Conservation (phyloP, 2,329 filamentous ascomycete species). For the Neocatenulostroma microsporum region DNA sequence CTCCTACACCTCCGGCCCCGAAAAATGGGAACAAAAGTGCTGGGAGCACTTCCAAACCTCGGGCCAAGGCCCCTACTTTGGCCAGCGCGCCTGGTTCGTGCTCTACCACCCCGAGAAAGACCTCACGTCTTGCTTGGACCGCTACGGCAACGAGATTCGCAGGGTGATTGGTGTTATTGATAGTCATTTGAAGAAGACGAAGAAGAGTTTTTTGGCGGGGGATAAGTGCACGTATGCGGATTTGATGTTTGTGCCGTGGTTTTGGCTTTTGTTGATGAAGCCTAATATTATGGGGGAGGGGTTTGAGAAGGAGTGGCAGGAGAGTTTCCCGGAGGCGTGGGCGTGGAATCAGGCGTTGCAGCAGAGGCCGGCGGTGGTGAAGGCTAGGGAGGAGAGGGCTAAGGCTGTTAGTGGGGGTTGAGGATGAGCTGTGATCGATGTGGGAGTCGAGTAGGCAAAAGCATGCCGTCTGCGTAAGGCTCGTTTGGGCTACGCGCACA, state of each 20-base stretch:
- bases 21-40: conserved; percentile 22
- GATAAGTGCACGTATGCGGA: conserved; percentile 39
- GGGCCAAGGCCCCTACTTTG: conserved; percentile 31
- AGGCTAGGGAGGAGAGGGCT: conserved; percentile 20
- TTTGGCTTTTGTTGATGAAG: conserved; percentile 18
- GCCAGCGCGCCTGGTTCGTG: conserved; percentile 30
- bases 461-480: no score
- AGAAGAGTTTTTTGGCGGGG: conserved; percentile 36
- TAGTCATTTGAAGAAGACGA: conserved; percentile 26
- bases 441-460: no score
- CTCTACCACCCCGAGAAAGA: conserved; percentile 35
- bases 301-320: conserved; percentile 20
- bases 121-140: conserved; percentile 36
- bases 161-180: conserved; percentile 42
- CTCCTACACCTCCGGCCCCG: conserved; percentile 17
- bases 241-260: conserved; percentile 36
- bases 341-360: conserved; percentile 25
- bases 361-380: conserved; percentile 22
- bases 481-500: no score
- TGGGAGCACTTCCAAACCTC: conserved; percentile 30
- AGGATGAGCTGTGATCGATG: no score
- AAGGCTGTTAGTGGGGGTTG: conserved; percentile 12
- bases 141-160: conserved; percentile 40
- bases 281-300: conserved; percentile 23
- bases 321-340: conserved; percentile 22